Conservation (phyloP, 805 yeast genomes). For the Pichia pseudocactophila region DNA sequence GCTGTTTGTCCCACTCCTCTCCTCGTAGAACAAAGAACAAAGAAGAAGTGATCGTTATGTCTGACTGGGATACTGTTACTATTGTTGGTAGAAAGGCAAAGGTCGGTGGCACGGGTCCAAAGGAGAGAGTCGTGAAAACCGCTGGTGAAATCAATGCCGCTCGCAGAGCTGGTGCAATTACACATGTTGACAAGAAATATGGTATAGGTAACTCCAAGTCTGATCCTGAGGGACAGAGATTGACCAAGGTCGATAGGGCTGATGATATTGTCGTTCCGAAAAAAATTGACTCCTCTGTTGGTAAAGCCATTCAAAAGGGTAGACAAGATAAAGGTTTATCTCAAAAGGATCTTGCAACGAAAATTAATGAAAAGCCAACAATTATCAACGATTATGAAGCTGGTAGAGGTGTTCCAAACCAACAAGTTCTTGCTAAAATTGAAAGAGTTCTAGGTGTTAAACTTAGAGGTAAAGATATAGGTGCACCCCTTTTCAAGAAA, state of each 20-base stretch:
- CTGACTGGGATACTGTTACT: slow-evolving; percentile 91
- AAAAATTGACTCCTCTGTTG: slow-evolving; percentile 76
- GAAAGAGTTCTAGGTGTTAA: slow-evolving; percentile 93
- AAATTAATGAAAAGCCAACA: slow-evolving; percentile 91
- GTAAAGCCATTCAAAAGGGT: slow-evolving; percentile 76
- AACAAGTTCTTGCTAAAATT: slow-evolving; percentile 83
- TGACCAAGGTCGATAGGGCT: slow-evolving; percentile 86
- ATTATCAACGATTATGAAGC: slow-evolving; percentile 95
- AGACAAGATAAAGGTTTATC: slow-evolving; percentile 83
- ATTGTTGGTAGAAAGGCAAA: slow-evolving; percentile 84
- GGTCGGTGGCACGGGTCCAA: slow-evolving; percentile 76
- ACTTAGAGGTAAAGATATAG: slow-evolving; percentile 92
- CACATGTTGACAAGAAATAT: slow-evolving; percentile 90
- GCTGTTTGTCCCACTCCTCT: too few relatives aligned
- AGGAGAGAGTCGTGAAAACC: slow-evolving; percentile 73
- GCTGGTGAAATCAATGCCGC: slow-evolving; percentile 82
- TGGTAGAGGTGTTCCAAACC: slow-evolving; percentile 94
- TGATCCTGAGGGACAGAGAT: slow-evolving; percentile 88
- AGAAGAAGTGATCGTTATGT: too few relatives aligned
- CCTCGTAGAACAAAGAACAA: too few relatives aligned
- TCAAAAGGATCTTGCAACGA: slow-evolving; percentile 94
- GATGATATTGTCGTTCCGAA: slow-evolving; percentile 91
- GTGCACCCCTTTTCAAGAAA: slow-evolving; percentile 68
- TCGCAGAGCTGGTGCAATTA: slow-evolving; percentile 81
- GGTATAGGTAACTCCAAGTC: slow-evolving; percentile 52